phyloP scores from a whole-genome alignment of 805 yeast species.

The Kazachstania psychrophila region DNA sequence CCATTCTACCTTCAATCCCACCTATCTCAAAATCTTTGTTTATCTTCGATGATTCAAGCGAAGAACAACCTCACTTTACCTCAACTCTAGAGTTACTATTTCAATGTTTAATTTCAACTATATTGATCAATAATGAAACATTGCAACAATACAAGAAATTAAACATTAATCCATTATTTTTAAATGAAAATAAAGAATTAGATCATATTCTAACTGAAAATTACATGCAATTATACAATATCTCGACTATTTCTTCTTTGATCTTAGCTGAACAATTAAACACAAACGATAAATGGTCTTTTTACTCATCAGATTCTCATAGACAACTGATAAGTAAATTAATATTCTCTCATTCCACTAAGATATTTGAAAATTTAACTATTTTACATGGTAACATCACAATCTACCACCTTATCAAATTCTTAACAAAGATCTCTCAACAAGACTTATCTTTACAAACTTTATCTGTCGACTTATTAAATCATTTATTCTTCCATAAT shows the following conservation, averaged over 20 bases:
- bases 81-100: constrained; percentile 8
- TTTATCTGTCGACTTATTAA: constrained; percentile 23
- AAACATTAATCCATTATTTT: constrained; percentile 9
- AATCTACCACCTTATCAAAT: constrained; percentile 30
- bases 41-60: constrained; percentile 14
- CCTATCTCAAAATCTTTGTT: constrained; percentile 28
- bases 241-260: constrained; percentile 16
- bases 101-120: constrained; percentile 11
- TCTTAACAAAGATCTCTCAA: constrained; percentile 26
- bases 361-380: constrained; percentile 30
- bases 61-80: neutral
- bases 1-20: constrained; percentile 21
- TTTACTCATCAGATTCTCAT: constrained; percentile 6
- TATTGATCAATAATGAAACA: constrained; percentile 11
- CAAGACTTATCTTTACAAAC: constrained; percentile 31
- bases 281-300: neutral
- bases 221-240: constrained; percentile 17
- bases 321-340: constrained; percentile 5
- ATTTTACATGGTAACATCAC: constrained; percentile 31
- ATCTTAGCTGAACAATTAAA: constrained; percentile 17
- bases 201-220: constrained; percentile 16
- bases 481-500: constrained; percentile 25
- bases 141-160: constrained; percentile 12
- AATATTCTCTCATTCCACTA: constrained; percentile 14
- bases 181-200: constrained; percentile 6